phyloP scores from a whole-genome alignment of 1,284 basidiomycete species.

The Hymenochaete sp. region DNA sequence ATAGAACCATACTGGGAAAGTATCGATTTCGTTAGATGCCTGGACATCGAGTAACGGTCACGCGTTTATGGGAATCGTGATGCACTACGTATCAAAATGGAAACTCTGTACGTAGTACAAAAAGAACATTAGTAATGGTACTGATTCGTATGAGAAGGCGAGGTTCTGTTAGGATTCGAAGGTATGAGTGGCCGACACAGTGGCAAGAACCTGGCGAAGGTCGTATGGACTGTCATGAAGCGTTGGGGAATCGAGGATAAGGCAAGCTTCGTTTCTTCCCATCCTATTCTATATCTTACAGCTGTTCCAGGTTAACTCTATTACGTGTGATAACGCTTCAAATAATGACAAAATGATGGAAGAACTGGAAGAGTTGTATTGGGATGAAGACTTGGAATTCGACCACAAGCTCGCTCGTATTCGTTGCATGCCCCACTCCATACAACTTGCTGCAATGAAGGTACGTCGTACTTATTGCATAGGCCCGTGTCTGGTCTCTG shows the following conservation, averaged over 20 bases:
- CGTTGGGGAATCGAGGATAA: constrained; percentile 5
- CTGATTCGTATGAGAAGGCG: too few species aligned
- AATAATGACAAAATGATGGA: constrained; percentile 19
- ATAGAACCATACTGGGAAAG: constrained; percentile 22
- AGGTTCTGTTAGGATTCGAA: constrained; percentile 16
- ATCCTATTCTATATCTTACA: background rate
- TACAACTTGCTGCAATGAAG: constrained; percentile 17
- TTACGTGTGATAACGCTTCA: constrained; percentile 17
- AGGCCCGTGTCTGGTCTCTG: background rate
- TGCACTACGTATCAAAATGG: constrained; percentile 25
- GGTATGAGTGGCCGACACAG: constrained; percentile 17
- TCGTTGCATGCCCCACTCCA: constrained; percentile 17
- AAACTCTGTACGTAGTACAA: background rate
- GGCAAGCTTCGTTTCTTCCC: constrained; percentile 3
- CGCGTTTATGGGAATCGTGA: constrained; percentile 29
- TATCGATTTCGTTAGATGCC: constrained; percentile 27
- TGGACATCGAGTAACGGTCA: constrained; percentile 27
- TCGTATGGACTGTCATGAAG: constrained; percentile 13
- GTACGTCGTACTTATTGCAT: constrained; percentile 2
- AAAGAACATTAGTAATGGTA: background rate
- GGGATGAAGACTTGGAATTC: constrained; percentile 2
- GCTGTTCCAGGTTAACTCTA: constrained; percentile 14
- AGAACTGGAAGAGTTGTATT: background rate
- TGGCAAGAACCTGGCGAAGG: constrained; percentile 15
- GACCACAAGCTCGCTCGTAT: constrained; percentile 1